Evolutionary conservation across 2,329 filamentous ascomycete genomes (phyloP), one percentile per base, ranked within the genome.

Genomic region (Saccharata proteae): DNA sequence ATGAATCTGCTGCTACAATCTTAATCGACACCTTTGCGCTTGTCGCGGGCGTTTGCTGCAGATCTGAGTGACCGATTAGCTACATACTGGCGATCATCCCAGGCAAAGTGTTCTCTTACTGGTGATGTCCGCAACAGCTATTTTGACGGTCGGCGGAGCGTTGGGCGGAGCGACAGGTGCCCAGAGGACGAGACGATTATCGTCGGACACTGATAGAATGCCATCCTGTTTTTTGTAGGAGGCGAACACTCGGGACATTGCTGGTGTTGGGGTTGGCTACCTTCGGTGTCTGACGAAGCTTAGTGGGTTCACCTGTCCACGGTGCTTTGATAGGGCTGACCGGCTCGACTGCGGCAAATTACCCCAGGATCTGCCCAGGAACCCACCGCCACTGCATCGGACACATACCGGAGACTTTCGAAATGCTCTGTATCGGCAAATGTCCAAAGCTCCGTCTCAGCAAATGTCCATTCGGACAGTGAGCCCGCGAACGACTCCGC

Each of bases 141-240:
- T 69, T 1, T 74, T 77, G 38, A 94, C 62, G 16, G 68, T 62
- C 3, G 80, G 69, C 32, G 74, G 65, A 33, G 68, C 26, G 69
- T 37, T 68, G 32, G 72, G 66, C 8, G 84, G 80, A 18, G 74
- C 82, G 32, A 72, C 66, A 7, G 84, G 80, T 18, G 75, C 82
- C 88, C 88, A 98, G 53, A 74, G 78, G 38, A 96, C 72, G 21
- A 69, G 74, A 48, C 71, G 72, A 47, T 74, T 68, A 55, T 93
- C 83, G 35, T 69, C 62, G 11, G 80, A 75, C 44, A 96, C 66
- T 16, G 74, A 72, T 47, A 98, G 63, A 38, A 73, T 72, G 52
- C 90, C 90, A 64, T 96, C 82, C 58, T 93, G 90, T 66, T 96
- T 98, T 62, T 94, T 96, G 69, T 90, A 96, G 36, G 77, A 51